Base-by-base conservation (phyloP, 768 basidiomycete genomes). In the Boletus fagicola region DNA sequence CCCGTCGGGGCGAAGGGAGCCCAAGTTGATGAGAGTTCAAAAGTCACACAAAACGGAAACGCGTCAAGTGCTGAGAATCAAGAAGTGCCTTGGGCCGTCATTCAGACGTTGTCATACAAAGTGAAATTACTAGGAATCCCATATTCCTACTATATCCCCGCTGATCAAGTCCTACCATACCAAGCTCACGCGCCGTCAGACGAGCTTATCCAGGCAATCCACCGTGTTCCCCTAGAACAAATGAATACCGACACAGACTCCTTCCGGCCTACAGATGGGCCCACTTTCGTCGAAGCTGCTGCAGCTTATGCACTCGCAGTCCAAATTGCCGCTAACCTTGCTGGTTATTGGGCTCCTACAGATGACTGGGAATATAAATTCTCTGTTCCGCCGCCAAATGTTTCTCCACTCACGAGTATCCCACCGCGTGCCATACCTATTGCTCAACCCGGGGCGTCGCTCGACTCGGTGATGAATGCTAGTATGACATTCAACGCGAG, bases 351-450 rank as follows among this genome's bases (percentile, higher is more conserved):
- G 87, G 78, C 81, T 36, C 78, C 88, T 1, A 87, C 87, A 5
- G 90, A 91, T 56, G 84, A 88, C 51, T 90, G 83, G 81, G 81
- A 84, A 28, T 83, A 82, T 60, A 80, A 78, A 55, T 81, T 82
- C 62, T 68, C 74, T 9, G 59, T 82, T 44, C 76, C 79, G 0
- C 70, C 70, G 7, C 45, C 58, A 28, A 49, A 20, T n/a, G 35
- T 64, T 22, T 51, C 65, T 18, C 51, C 62, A 3, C 51, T 65
- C 39, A 49, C 47, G 26, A 48, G 26, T 10, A 22, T 50, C 28
- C 55, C 40, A 5, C 38, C 31, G n/a, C 59, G 54, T 51, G 13
- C 36, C 31, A 28, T 36, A 4, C 61, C 56, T 33, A 35, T 20
- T 28, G 13, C 47, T 12, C 70, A 66, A 28, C 11, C 39, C 3